Evolutionary conservation across 116 monocot genomes (phyloP), one percentile per base, ranked within the genome.

Genomic region (Phalaenopsis hybrid): DNA sequence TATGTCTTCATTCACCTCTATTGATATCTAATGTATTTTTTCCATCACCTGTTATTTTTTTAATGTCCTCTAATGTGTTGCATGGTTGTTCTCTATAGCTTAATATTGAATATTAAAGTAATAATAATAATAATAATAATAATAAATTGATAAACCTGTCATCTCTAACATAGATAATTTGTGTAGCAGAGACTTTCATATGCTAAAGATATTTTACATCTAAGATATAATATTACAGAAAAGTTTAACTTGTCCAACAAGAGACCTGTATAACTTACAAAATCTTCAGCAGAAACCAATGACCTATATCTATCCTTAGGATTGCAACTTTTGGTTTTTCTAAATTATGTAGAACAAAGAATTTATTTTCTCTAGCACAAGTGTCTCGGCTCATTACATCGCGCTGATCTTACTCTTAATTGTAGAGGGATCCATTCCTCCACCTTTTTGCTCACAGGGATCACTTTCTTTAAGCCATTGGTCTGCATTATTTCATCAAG

Each of bases 401-500:
- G 28, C 28, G 28, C 28, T 28, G 28, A 28, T 28, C 28, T 28
- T 28, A 74, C 80, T 28, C 28, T 28, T 28, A 28, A 28, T 28
- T 92, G 46, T 89, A 57, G 89, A 90, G 80, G 78, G 79, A 52
- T 78, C 79, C 25, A 73, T 84, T 81, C 28, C 85, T 33, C 34
- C 83, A 48, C 88, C 86, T 81, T 70, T 83, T 44, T 78, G 18
- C 83, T 81, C 82, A 51, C 65, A 80, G 31, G 83, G 79, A 21
- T 75, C 85, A 78, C 86, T 90, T 41, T 90, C 90, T 79, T 63
- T 82, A 28, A 84, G 79, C 77, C 93, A 93, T 70, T 96, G 91
- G 93, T 89, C 92, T 86, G 88, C 93, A 50, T 96, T 85, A 79
- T 96, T 96, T 52, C 96, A 96, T 86, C 96, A 96, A 90, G 90